phyloP scores from a whole-genome alignment of 2,329 filamentous ascomycete species.

The Aureobasidium sp. region DNA sequence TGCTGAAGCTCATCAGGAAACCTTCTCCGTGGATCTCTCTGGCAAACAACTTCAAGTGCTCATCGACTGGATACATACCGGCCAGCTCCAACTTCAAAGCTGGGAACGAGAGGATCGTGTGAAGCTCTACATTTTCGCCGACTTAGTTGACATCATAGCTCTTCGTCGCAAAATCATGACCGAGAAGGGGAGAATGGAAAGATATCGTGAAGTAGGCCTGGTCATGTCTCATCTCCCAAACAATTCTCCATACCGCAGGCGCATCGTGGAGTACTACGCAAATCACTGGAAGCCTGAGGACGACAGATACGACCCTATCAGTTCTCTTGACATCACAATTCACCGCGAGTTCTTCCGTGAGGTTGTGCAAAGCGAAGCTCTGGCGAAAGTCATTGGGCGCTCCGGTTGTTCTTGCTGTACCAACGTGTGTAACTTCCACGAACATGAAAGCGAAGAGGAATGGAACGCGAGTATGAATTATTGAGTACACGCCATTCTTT shows the following conservation, averaged over 20 bases:
- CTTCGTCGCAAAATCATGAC: not conserved
- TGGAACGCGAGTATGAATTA: conserved; percentile 3
- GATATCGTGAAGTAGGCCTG: not conserved
- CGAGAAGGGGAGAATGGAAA: not conserved
- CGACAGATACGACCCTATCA: not conserved
- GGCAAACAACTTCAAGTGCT: not conserved
- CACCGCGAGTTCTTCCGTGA: not conserved
- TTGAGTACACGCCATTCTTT: not conserved
- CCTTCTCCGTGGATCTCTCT: not conserved
- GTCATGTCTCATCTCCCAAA: not conserved
- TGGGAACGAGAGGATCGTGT: conserved; percentile 1
- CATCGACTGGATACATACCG: not conserved
- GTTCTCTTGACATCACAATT: not conserved
- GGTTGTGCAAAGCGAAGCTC: not conserved
- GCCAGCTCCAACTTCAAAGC: not conserved
- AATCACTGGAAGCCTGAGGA: not conserved
- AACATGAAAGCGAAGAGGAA: conserved; percentile 2
- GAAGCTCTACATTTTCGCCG: not conserved
- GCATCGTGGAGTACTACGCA: not conserved
- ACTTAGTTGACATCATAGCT: not conserved
- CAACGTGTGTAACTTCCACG: conserved; percentile 9
- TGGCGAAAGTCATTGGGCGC: not conserved
- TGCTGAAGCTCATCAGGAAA: not conserved
- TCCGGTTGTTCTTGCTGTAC: not conserved
- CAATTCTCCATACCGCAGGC: not conserved